phyloP scores from a whole-genome alignment of 75 land plant species.

The Pseudotsuga menziesii region DNA sequence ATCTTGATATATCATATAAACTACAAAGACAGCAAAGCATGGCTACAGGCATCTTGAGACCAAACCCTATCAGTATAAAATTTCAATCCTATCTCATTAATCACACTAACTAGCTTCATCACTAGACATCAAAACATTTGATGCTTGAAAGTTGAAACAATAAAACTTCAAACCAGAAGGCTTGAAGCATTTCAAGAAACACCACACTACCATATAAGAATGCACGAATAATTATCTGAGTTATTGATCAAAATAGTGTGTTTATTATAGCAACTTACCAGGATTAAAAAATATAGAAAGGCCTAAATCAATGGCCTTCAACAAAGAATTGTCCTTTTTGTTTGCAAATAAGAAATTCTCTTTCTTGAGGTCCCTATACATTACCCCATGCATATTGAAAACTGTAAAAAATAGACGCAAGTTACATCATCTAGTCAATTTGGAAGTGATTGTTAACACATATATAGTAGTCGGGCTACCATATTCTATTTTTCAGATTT shows the following conservation, averaged over 20 bases:
- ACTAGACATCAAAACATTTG: neutral
- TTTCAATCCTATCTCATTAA: neutral
- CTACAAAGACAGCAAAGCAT: no score
- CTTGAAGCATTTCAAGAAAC: neutral
- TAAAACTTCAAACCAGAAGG: neutral
- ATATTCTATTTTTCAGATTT: no score
- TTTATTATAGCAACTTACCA: slow-evolving; percentile 22
- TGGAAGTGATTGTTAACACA: neutral
- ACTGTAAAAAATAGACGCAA: slow-evolving; percentile 15
- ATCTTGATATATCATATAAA: no score
- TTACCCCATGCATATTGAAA: slow-evolving; percentile 65
- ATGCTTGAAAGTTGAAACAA: neutral
- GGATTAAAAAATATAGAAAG: slow-evolving; percentile 65
- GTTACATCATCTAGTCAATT: neutral
- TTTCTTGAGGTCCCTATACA: slow-evolving; percentile 75
- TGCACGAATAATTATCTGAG: neutral
- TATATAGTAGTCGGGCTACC: no score
- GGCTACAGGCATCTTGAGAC: neutral
- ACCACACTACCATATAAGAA: neutral
- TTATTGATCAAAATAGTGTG: neutral
- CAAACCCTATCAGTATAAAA: neutral
- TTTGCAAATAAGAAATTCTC: slow-evolving; percentile 65
- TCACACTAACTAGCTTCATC: neutral
- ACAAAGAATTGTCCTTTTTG: slow-evolving; percentile 33
- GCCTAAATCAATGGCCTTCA: slow-evolving; percentile 76